Percentiles rank a stretch among this genome's conserved stretches.
phyloP scores from a whole-genome alignment of 2,329 filamentous ascomycete species.

The Cadophora malorum region DNA sequence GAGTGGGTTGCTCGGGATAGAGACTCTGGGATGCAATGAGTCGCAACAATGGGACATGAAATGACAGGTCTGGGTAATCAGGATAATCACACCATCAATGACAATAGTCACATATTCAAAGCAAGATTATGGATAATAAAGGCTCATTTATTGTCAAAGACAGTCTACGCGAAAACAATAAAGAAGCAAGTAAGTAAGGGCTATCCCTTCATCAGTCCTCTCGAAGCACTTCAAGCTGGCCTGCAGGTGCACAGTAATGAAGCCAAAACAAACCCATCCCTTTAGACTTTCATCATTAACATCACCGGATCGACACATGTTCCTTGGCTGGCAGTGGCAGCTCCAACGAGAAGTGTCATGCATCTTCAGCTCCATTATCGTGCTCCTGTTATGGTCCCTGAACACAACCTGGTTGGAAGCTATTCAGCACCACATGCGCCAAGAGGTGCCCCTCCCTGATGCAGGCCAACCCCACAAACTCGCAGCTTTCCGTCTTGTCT shows the following conservation, averaged over 20 bases:
- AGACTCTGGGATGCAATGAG: background rate
- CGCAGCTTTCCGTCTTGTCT: constrained; percentile 9
- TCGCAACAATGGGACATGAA: background rate
- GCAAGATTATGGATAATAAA: background rate
- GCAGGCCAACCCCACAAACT: constrained; percentile 13
- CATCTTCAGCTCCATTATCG: constrained; percentile 4
- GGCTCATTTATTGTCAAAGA: background rate
- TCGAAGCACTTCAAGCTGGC: background rate
- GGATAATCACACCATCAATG: background rate
- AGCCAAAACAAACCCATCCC: background rate
- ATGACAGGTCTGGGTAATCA: background rate
- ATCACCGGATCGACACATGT: background rate
- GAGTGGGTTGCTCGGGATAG: constrained; percentile 10
- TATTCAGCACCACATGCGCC: constrained; percentile 11
- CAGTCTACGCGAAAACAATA: background rate
- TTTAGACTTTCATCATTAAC: background rate
- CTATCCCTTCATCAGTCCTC: background rate
- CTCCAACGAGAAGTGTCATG: background rate
- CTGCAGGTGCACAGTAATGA: constrained; percentile 13
- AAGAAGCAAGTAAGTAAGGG: background rate
- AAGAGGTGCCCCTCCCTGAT: constrained; percentile 5
- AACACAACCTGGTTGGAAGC: background rate
- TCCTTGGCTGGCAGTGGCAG: background rate
- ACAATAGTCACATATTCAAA: background rate
- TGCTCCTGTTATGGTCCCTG: background rate